Base-by-base conservation (phyloP, 495 filamentous ascomycete species). In the Daldinia loculata region DNA sequence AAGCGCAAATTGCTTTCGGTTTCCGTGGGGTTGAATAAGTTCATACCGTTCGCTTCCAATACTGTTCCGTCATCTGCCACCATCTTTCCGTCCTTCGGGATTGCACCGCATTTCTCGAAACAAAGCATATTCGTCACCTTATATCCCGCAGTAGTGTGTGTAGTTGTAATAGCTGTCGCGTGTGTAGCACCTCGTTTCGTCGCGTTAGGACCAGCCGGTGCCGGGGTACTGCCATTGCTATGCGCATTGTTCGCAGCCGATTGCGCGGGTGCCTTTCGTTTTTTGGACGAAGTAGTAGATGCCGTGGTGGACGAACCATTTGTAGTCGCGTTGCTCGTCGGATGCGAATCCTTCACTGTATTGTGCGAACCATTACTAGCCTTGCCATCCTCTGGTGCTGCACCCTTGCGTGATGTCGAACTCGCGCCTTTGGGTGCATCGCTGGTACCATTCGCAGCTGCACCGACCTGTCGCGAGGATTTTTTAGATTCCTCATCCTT, bases 31-130 rank as follows among this genome's bases (percentile, higher is more conserved):
- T 58, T 26, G 34, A 19, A 26, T 29, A 30, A 19, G 59, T 39
- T 86, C 92, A 79, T 86, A 98, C 96, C 95, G 83, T 99, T 95
- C 48, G 94, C 82, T 43, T 85, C 85, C 43, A 97, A 84, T 26
- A 89, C 85, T 12, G 92, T 96, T 60, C 96, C 95, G 82, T 98
- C 94, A 77, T 98, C 96, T 24, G 95, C 92, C 60, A 88, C 85
- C 73, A 99, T 84, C 80, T 91, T 90, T 12, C 91, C 93, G 75
- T 96, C 85, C 66, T 90, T 90, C 38, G 96, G 84, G 63, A 84
- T 83, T 26, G 89, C 89, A 55, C 86, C 87, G 56, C 84, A 87
- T 57, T 84, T 86, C 55, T 93, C 90, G 79, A 98, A 99, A 52
- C 85, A 92, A 76, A 97, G 85, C 89, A 99, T 92, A 78, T 95